Evolutionary conservation across 129 eudicot genomes (phyloP).

Genomic region (Lonicera japonica): DNA sequence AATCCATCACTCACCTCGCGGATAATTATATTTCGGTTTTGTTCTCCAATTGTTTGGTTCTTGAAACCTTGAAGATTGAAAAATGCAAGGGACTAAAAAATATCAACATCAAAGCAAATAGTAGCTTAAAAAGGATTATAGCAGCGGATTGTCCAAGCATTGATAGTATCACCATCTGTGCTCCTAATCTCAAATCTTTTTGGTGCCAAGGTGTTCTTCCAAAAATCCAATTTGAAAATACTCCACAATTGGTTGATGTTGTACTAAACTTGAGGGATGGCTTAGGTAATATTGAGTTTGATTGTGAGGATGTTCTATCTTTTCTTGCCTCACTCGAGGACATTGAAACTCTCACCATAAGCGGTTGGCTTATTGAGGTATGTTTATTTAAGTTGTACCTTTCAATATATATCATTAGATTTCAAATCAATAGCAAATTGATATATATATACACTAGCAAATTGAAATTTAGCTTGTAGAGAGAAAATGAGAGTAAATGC

Average conservation of each 20-base stretch:
- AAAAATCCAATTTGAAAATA: neutral
- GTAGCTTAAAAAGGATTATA: neutral
- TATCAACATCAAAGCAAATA: constrained; percentile 2
- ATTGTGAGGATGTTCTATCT: constrained; percentile 15
- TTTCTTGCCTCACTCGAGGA: constrained; percentile 8
- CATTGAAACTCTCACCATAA: constrained; percentile 6
- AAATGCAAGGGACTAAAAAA: constrained; percentile 9
- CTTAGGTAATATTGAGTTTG: constrained; percentile 6
- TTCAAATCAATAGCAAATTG: too few species aligned
- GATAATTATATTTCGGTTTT: neutral
- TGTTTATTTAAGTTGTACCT: too few species aligned
- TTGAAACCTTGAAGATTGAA: constrained; percentile 14
- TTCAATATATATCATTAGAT: too few species aligned
- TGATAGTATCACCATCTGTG: constrained; percentile 2
- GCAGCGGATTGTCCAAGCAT: constrained; percentile 2
- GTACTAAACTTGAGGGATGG: constrained; percentile 12
- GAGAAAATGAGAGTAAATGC: too few species aligned
- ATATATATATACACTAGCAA: too few species aligned
- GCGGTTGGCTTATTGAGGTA: constrained; percentile 21
- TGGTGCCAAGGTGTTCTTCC: constrained; percentile 5
- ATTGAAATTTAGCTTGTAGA: too few species aligned
- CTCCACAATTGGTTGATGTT: constrained; percentile 5
- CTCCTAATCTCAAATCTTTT: constrained; percentile 7
- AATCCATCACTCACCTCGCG: neutral
- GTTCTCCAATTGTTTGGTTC: constrained; percentile 4